Base-by-base conservation (phyloP, 2,329 filamentous ascomycete species). In the Aplosporella prunicola region DNA sequence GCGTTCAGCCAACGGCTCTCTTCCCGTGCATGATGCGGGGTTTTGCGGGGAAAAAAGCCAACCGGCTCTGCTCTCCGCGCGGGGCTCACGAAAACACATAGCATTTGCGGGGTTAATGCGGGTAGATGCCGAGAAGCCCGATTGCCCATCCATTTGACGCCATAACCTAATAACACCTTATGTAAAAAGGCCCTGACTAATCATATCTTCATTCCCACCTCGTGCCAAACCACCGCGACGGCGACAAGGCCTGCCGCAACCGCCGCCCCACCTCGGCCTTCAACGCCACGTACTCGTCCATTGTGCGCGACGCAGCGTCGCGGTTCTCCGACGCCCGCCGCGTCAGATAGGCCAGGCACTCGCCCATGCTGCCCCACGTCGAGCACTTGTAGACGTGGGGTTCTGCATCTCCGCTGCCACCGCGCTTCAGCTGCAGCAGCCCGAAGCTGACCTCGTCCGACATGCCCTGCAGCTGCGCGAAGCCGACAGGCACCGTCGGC, bases 381-480 rank as follows among this genome's bases (percentile, higher is more conserved):
- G 69, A 65, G 46, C 68, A 71, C 55, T 77, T 77, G 17, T 32
- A 39, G 5, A 45, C 47, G 18, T 26, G 25, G 4, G 35, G 35
- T 8, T 8, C 23, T 14, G 74, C 74, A 57, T 78, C 74, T 35
- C 69, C 62, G 13, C 72, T 32, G 72, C 49, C 25, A 72, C 52
- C 18, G 0, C 52, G 56, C 48, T 69, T 69, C 52, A 28, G 82
- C 76, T 47, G 18, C 20, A 58, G 35, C 10, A 58, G 34, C 18
- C 51, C 63, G 43, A 72, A 72, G 44, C 82, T 87, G 32, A 95
- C 77, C 54, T 95, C 87, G 50, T 95, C 89, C 1, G 89, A 88
- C 89, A 96, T 96, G 20, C 89, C 88, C 64, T 91, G 83, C 2
- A 95, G 73, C 62, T 95, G 88, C 2, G 81, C 82, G 55, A 83